phyloP scores from a whole-genome alignment of 257 asterid genomes.

The Solanum chmielewskii region DNA sequence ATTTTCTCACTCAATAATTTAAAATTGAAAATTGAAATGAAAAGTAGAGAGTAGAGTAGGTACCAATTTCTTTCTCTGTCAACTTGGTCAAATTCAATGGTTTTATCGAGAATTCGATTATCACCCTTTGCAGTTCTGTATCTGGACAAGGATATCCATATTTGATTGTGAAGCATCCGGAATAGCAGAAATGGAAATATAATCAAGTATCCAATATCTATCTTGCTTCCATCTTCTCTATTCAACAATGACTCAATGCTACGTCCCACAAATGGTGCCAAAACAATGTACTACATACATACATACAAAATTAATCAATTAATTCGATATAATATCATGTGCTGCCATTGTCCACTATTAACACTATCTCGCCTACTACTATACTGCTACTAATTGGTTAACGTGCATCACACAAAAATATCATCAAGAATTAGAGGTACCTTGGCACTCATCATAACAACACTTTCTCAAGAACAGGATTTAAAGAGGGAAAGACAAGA shows the following conservation, averaged over 20 bases:
- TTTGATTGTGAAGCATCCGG: slow-evolving; percentile 51
- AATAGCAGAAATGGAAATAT: slow-evolving; percentile 46
- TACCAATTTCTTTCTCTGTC: slow-evolving; percentile 82
- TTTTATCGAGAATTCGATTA: slow-evolving; percentile 60
- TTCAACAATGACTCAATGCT: slow-evolving; percentile 24
- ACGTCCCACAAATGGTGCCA: slow-evolving; percentile 57
- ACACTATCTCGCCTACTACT: not conserved
- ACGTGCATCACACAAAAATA: not conserved
- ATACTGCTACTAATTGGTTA: too few relatives aligned
- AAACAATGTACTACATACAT: slow-evolving; percentile 42
- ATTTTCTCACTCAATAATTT: not conserved
- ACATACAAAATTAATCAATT: not conserved
- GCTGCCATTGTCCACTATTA: not conserved
- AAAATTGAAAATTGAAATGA: too few relatives aligned
- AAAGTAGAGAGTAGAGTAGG: too few relatives aligned
- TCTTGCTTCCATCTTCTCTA: slow-evolving; percentile 16
- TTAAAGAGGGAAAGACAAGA: not conserved
- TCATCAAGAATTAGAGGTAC: not conserved
- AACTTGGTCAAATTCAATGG: slow-evolving; percentile 80
- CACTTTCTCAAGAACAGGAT: not conserved
- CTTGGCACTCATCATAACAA: not conserved
- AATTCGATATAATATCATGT: not conserved
- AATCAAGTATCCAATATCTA: slow-evolving; percentile 22
- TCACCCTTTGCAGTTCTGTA: slow-evolving; percentile 61
- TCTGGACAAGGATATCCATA: slow-evolving; percentile 74